Conservation (phyloP, 148 eudicot genomes). For the Dysphania ambrosioides region DNA sequence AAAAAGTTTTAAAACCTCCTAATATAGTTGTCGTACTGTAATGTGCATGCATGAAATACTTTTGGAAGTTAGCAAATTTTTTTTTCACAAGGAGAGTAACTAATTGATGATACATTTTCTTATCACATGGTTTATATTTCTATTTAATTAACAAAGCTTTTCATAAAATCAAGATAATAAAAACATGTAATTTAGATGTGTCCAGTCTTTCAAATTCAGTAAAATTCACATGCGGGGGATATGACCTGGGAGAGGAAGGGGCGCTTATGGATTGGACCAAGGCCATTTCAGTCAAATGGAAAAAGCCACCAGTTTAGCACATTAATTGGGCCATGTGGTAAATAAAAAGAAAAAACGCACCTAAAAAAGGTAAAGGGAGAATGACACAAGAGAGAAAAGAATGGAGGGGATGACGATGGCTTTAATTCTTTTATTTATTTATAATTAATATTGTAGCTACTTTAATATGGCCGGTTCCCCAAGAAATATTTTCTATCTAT, state of each 20-base stretch:
- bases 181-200: too few relatives aligned
- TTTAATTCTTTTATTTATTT: neutral
- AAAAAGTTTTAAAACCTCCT: neutral
- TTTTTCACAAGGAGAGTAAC: too few relatives aligned
- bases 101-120: too few relatives aligned
- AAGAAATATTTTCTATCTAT: slow-evolving; percentile 15
- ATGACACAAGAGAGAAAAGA: slow-evolving; percentile 22
- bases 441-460: neutral
- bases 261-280: neutral
- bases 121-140: too few relatives aligned
- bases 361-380: slow-evolving; percentile 29
- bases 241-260: too few relatives aligned
- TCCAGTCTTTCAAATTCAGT: too few relatives aligned
- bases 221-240: too few relatives aligned
- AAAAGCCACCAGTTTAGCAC: neutral
- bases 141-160: too few relatives aligned
- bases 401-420: slow-evolving; percentile 11
- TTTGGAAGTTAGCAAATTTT: neutral
- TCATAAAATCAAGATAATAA: too few relatives aligned
- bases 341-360: slow-evolving; percentile 19
- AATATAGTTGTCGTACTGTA: too few relatives aligned
- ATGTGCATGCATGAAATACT: neutral
- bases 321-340: slow-evolving; percentile 13
- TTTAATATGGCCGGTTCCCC: slow-evolving; percentile 24
- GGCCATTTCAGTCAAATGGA: slow-evolving; percentile 15